A percentile compares a stretch with the other conserved stretches of the same genome.
These are phyloP conservation scores for Orbilia quercus DNA, from an alignment of 2,329 filamentous ascomycete genomes.

Conservation along the genomic window DNA sequence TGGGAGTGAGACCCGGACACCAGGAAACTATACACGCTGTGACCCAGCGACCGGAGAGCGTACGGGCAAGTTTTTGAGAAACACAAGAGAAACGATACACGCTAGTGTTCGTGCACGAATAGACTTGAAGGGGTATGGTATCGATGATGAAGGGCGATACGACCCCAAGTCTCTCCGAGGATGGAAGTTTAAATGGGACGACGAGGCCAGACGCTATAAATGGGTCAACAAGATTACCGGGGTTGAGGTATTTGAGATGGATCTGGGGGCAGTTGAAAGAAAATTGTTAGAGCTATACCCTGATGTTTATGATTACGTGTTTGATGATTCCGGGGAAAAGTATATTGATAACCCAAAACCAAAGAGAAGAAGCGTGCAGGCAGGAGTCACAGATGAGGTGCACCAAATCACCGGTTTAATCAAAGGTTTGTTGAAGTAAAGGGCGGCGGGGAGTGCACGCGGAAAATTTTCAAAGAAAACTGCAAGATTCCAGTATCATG, in stretches of 20 bases:
- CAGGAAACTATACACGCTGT: constrained; percentile 43
- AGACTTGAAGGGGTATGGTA: constrained; percentile 34
- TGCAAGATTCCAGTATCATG: too few species aligned
- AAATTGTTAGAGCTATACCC: constrained; percentile 40
- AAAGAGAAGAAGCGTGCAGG: constrained; percentile 21
- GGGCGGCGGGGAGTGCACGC: neutral
- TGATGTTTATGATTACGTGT: constrained; percentile 47
- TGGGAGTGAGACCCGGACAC: constrained; percentile 38
- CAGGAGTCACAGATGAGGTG: constrained; percentile 26
- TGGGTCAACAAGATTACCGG: constrained; percentile 46
- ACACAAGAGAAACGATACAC: constrained; percentile 45
- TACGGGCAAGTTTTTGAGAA: constrained; percentile 36
- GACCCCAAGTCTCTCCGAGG: constrained; percentile 23
- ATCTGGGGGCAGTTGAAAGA: constrained; percentile 33
- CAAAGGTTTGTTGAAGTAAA: constrained; percentile 41
- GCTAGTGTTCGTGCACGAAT: constrained; percentile 36
- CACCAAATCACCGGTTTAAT: constrained; percentile 34
- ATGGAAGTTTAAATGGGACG: constrained; percentile 42
- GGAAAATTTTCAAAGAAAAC: too few species aligned
- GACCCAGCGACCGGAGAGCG: constrained; percentile 30
- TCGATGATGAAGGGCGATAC: constrained; percentile 45
- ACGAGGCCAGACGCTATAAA: constrained; percentile 27
- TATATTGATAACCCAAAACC: constrained; percentile 14
- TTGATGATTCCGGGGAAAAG: constrained; percentile 20
- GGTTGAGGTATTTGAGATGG: constrained; percentile 39